Evolutionary conservation across 768 basidiomycete species (phyloP), one percentile per base, ranked within the genome.

Genomic region (Russula lepida): DNA sequence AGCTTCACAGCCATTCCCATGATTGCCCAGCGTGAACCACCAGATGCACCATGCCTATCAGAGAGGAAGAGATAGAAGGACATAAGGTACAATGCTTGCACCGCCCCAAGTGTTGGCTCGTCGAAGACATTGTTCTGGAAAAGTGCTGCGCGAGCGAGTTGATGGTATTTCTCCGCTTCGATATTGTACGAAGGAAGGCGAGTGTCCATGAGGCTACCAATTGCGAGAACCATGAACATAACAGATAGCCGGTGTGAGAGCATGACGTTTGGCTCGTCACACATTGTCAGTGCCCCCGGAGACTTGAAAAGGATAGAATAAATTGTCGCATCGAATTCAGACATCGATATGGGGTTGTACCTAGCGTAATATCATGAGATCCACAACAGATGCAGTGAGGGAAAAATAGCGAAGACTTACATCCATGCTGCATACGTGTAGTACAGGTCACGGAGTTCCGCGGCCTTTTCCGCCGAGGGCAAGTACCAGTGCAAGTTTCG

Each of bases 1-100:
- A 87, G 71, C 70, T 88, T 88, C 35, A 84, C 82, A n/a, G 81
- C 80, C 57, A 88, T 77, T 52, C 86, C 86, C 84, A 86, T 85
- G 56, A 84, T 72, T 9, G 83, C 79, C 86, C 86, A 88, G 66
- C 85, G 76, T 19, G 84, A 80, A 33, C 79, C 60, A 13, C 50
- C 57, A 54, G 59, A 64, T 50, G 37, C 56, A 27, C 60, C 79
- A 50, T 82, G 82, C 63, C 75, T 71, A 60, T 76, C 74, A 17
- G 75, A 72, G 56, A 74, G 66, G 58, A 78, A 77, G 72, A 77
- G 74, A 62, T 71, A 79, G 63, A 76, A 77, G 50, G 73, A 76
- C 74, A 77, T 85, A 54, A 87, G 70, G 30, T 85, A 71, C 84
- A 87, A 68, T 21, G 84, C 83, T 70, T 86, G 85, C 32, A 86